phyloP scores from a whole-genome alignment of 495 filamentous ascomycete genomes.

The Letharia columbiana region DNA sequence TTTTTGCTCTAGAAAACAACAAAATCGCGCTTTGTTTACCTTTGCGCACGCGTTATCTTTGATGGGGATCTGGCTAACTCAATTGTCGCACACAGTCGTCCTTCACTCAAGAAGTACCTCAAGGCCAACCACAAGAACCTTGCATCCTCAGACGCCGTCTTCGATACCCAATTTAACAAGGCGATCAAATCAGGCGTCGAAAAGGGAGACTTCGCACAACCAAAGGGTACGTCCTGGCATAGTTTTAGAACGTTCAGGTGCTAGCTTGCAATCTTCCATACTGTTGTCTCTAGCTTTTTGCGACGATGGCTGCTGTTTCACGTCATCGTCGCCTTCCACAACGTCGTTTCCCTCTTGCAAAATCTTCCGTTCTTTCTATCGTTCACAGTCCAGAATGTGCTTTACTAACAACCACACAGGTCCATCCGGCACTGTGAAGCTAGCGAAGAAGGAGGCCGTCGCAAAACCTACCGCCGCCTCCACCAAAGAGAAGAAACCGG shows the following conservation, averaged over 20 bases:
- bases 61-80: conserved; percentile 15
- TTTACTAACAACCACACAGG: conserved; percentile 50
- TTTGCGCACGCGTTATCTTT: conserved; percentile 18
- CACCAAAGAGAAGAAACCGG: conserved; percentile 31
- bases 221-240: conserved; percentile 68
- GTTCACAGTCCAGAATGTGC: conserved; percentile 8
- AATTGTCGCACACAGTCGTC: conserved; percentile 53
- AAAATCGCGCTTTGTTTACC: conserved; percentile 20
- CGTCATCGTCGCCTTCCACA: neutral
- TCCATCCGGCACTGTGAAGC: conserved; percentile 90
- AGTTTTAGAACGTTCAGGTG: neutral
- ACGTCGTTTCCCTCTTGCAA: neutral
- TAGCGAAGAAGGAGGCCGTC: conserved; percentile 75
- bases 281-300: neutral
- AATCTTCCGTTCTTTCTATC: neutral
- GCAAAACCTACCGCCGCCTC: conserved; percentile 36
- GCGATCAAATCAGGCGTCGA: conserved; percentile 84
- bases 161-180: conserved; percentile 89
- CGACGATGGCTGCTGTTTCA: neutral
- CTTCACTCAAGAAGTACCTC: conserved; percentile 97
- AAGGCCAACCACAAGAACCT: conserved; percentile 85
- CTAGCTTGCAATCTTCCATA: neutral
- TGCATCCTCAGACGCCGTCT: conserved; percentile 52
- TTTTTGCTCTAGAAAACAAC: conserved; percentile 12
- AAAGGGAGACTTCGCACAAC: conserved; percentile 80